Evolutionary conservation across 2,329 filamentous ascomycete genomes (phyloP).

Genomic region (Aspergillus niger): DNA sequence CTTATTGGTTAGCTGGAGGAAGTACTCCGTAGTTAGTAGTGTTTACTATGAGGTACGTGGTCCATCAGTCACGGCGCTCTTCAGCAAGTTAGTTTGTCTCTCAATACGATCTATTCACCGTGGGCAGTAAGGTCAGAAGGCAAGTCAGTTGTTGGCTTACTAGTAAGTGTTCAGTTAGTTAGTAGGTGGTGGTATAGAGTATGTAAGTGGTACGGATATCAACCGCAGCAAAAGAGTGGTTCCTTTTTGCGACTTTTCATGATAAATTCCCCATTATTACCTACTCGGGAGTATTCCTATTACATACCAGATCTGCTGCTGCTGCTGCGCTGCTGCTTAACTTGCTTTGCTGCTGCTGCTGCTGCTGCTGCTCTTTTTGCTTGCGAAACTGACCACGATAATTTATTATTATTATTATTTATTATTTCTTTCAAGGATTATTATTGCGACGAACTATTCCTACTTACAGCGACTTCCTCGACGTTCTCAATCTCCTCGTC

Average conservation of each 20-base stretch:
- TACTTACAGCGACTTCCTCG: constrained; percentile 8
- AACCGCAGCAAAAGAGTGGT: background rate
- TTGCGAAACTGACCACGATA: constrained; percentile 3
- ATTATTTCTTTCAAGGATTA: constrained; percentile 2
- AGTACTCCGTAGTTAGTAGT: too few relatives aligned
- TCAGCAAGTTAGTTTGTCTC: too few relatives aligned
- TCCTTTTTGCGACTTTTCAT: background rate
- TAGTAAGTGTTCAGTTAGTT: too few relatives aligned
- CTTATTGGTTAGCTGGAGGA: too few relatives aligned
- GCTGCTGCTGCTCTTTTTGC: background rate
- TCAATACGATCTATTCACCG: too few relatives aligned
- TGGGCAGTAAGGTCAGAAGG: too few relatives aligned
- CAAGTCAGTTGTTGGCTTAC: too few relatives aligned
- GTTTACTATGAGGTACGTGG: too few relatives aligned
- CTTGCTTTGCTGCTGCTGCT: background rate
- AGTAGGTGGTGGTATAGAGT: too few relatives aligned
- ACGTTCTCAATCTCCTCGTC: background rate
- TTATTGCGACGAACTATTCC: constrained; percentile 14
- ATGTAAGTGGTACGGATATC: too few relatives aligned
- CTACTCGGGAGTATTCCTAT: background rate
- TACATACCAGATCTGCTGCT: background rate
- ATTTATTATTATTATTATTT: constrained; percentile 4
- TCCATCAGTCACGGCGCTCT: too few relatives aligned
- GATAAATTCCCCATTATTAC: constrained; percentile 1
- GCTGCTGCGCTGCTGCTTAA: background rate